Base-by-base conservation (phyloP, 169 alveolate species). In the Plasmodium vinckei region DNA sequence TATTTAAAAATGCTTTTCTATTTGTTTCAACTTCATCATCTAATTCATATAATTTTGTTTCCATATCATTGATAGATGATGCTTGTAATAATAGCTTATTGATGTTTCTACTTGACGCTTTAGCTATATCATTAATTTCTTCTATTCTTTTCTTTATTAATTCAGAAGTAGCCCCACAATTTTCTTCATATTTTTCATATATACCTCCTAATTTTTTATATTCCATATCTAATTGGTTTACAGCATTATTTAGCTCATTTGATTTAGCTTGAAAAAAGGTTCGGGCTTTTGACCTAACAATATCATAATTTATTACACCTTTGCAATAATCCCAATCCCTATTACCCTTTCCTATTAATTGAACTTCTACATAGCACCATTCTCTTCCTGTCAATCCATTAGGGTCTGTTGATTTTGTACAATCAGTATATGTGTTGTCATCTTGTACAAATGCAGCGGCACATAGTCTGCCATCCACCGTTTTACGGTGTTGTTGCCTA, bases 311-410 rank as follows among this genome's bases (percentile, higher is more conserved):
- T 15, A 91, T 91, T 15, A 93, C 93, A 13, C 97, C 97, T 84
- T 92, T 94, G 65, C 98, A 95, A 56, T 93, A 96, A 84, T 96
- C 97, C 98, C 98, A 96, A 91, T 96, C 98, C 42, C 97, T 87
- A 39, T 88, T 87, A n/a, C 98, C 98, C 23, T 94, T 95, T 27
- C 98, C 97, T 54, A 96, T 91, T 23, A 96, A 88, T 71, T 96
- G 98, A 19, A 96, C 98, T 84, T 96, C 98, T 39, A 96, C 97
- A 89, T 96, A 96, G 72, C 98, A 96, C 98, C 98, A 96, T 47
- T 95, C 98, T 44, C 97, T 73, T 21, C 97, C 97, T 88, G 90
- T 90, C 53, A 72, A 9, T 44, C 98, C 98, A 60, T 96, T 97
- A 2, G 98, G 98, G 33, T 97, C 97, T 65, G 93, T 93, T 44